Conservation (phyloP, 306 rosid genomes). For the Trifolium subterraneum region DNA sequence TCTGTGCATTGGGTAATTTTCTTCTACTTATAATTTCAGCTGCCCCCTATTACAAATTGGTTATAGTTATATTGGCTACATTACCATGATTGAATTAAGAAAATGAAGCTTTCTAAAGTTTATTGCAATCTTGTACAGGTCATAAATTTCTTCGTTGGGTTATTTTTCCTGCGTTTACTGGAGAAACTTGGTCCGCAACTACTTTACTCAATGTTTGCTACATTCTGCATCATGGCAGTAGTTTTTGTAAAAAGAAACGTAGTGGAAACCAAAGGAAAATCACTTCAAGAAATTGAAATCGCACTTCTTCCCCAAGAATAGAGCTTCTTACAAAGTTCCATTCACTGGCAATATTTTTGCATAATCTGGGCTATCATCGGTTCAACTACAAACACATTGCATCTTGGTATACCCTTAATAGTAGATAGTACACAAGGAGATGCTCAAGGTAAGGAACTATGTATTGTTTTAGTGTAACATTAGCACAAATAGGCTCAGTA, state of each 20-base stretch:
- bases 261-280: conserved; percentile 94
- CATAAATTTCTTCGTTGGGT: conserved; percentile 90
- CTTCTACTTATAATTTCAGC: conserved; percentile 31
- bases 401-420: conserved; percentile 10
- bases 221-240: conserved; percentile 79
- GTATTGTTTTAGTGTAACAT: conserved; percentile 24
- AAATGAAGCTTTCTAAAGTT: conserved; percentile 28
- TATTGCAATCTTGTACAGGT: conserved; percentile 59
- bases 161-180: conserved; percentile 82
- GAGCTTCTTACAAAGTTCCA: conserved; percentile 23
- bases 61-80: conserved; percentile 7
- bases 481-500: conserved; percentile 19
- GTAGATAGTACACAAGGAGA: conserved; percentile 29
- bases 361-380: conserved; percentile 21
- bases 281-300: conserved; percentile 97
- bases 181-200: conserved; percentile 80
- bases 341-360: conserved; percentile 31
- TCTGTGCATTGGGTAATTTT: conserved; percentile 94
- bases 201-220: conserved; percentile 78
- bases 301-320: conserved; percentile 92
- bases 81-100: conserved; percentile 12
- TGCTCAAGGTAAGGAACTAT: conserved; percentile 40
- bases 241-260: conserved; percentile 84
- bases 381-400: conserved; percentile 29
- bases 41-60: conserved; percentile 18